phyloP scores from a whole-genome alignment of 2,329 filamentous ascomycete species.

The Alternaria infectoria region DNA sequence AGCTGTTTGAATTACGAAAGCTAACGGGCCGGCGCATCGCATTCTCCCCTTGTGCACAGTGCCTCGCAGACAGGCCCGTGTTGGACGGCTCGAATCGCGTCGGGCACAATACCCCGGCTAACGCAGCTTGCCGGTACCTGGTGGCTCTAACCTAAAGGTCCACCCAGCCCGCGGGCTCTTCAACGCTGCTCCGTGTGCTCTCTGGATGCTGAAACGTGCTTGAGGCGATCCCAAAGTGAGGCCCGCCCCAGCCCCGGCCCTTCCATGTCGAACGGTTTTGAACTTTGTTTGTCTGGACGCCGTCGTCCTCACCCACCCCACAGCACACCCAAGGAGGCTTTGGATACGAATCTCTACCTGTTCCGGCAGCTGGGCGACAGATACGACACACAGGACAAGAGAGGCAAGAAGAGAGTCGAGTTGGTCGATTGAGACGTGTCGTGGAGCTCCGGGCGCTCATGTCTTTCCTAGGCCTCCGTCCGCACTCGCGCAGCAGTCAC shows the following conservation, averaged over 20 bases:
- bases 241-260: constrained; percentile 31
- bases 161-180: constrained; percentile 31
- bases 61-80: constrained; percentile 21
- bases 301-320: constrained; percentile 29
- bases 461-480: constrained; percentile 50
- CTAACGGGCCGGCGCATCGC: constrained; percentile 14
- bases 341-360: constrained; percentile 44
- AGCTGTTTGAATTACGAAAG: constrained; percentile 4
- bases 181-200: constrained; percentile 33
- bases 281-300: constrained; percentile 41
- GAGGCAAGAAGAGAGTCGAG: constrained; percentile 45
- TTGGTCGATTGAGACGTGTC: constrained; percentile 41
- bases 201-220: constrained; percentile 49
- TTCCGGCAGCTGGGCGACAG: constrained; percentile 41
- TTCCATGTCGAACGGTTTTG: constrained; percentile 48
- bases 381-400: constrained; percentile 28
- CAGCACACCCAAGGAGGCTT: constrained; percentile 25
- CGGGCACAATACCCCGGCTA: constrained; percentile 29
- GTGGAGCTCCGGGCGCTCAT: constrained; percentile 49
- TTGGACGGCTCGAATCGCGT: constrained; percentile 28
- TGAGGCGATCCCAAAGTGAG: constrained; percentile 47
- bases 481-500: constrained; percentile 44
- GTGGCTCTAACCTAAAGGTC: constrained; percentile 32
- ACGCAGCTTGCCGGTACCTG: constrained; percentile 35
- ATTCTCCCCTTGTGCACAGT: constrained; percentile 14